Percentiles rank a stretch among this genome's conserved stretches.
These are phyloP conservation scores for Paspalum vaginatum DNA, from an alignment of 176 grass and related monocot species.

Conservation along the genomic window DNA sequence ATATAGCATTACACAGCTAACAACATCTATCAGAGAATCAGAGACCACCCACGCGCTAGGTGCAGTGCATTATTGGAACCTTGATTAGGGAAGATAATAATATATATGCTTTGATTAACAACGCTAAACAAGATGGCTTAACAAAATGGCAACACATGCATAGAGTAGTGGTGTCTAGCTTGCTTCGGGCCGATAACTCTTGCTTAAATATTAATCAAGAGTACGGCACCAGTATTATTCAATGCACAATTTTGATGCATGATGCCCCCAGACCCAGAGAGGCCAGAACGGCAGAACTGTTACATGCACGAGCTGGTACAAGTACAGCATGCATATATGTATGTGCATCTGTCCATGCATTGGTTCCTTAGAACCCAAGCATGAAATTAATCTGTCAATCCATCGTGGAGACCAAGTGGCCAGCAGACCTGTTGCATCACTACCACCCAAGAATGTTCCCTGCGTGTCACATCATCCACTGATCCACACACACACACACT, in stretches of 20 bases:
- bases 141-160: slow-evolving; percentile 9
- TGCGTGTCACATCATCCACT: slow-evolving; percentile 18
- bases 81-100: neutral
- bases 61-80: neutral
- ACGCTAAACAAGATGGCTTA: slow-evolving; percentile 6
- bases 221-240: slow-evolving; percentile 20
- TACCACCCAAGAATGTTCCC: slow-evolving; percentile 59
- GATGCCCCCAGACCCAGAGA: neutral
- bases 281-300: neutral
- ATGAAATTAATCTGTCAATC: slow-evolving; percentile 36
- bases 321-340: neutral
- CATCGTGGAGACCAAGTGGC: slow-evolving; percentile 25
- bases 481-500: neutral
- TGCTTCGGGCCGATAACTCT: slow-evolving; percentile 13
- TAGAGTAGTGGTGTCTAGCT: neutral
- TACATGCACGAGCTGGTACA: slow-evolving; percentile 17
- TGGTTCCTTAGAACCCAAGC: slow-evolving; percentile 49
- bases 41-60: too few relatives aligned
- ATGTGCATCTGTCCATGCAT: neutral
- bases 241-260: neutral
- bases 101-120: neutral
- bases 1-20: neutral
- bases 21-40: neutral
- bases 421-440: slow-evolving; percentile 38
- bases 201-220: slow-evolving; percentile 39